phyloP scores from a whole-genome alignment of 2,329 filamentous ascomycete genomes.

The Sclerotinia minor region DNA sequence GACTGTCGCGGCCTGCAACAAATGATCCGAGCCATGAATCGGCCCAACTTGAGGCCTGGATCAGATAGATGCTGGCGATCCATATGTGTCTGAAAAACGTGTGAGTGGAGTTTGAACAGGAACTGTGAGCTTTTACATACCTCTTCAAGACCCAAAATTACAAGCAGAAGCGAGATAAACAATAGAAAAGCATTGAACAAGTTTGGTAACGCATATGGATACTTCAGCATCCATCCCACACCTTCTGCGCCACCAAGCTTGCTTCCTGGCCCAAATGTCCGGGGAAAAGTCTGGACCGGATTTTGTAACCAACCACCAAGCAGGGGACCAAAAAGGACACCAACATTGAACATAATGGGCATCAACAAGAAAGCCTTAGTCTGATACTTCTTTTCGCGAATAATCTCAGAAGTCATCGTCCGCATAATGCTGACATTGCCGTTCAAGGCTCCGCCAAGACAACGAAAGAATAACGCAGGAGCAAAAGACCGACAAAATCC shows the following conservation, averaged over 20 bases:
- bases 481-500: constrained; percentile 8
- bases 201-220: constrained; percentile 5
- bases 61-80: constrained; percentile 9
- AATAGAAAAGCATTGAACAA: not conserved
- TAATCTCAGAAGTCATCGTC: constrained; percentile 9
- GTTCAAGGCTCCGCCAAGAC: constrained; percentile 6
- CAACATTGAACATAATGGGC: constrained; percentile 15
- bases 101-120: not conserved
- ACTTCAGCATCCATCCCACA: not conserved
- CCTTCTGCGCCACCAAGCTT: not conserved
- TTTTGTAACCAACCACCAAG: constrained; percentile 7
- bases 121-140: not conserved
- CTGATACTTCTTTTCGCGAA: constrained; percentile 9
- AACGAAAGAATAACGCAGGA: constrained; percentile 9
- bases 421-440: constrained; percentile 11
- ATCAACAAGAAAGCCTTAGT: constrained; percentile 12
- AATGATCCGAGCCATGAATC: not conserved
- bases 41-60: not conserved
- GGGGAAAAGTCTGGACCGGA: not conserved
- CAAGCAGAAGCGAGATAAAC: not conserved
- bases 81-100: not conserved
- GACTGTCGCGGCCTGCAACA: not conserved
- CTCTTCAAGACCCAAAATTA: constrained; percentile 3
- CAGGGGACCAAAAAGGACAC: not conserved
- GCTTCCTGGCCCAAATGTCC: not conserved